Conservation (phyloP, 257 asterid species). For the Nicotiana otophora region DNA sequence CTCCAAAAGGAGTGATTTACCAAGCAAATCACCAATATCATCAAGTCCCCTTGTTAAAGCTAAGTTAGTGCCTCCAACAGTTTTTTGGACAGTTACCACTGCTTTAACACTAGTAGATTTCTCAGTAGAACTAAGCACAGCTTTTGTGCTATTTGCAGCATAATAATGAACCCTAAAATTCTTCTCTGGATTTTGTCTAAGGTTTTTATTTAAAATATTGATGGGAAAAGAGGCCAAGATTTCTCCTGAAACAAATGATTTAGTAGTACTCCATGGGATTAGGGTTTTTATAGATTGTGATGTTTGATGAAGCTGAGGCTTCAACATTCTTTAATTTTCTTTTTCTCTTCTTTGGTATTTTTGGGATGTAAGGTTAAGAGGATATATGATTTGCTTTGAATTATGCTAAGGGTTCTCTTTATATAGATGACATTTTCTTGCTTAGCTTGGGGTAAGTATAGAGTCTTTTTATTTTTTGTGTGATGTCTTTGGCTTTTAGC, state of each 20-base stretch:
- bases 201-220: neutral
- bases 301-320: neutral
- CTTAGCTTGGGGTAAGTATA: neutral
- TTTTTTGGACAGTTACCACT: slow-evolving; percentile 34
- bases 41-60: slow-evolving; percentile 6
- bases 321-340: neutral
- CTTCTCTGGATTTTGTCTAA: neutral
- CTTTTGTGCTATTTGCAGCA: slow-evolving; percentile 20
- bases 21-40: slow-evolving; percentile 19
- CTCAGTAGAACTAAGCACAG: slow-evolving; percentile 11
- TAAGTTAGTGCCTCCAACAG: slow-evolving; percentile 29
- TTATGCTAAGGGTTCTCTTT: neutral
- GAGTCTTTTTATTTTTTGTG: neutral
- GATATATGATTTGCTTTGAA: neutral
- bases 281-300: neutral
- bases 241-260: neutral
- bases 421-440: neutral
- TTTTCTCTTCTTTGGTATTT: neutral
- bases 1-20: slow-evolving; percentile 13
- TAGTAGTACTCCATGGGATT: neutral
- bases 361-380: neutral
- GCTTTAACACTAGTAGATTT: slow-evolving; percentile 30
- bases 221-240: neutral
- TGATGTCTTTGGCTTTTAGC: no score
- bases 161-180: neutral